Base-by-base conservation (phyloP, 805 yeast species). In the Wickerhamiella slavikovae region DNA sequence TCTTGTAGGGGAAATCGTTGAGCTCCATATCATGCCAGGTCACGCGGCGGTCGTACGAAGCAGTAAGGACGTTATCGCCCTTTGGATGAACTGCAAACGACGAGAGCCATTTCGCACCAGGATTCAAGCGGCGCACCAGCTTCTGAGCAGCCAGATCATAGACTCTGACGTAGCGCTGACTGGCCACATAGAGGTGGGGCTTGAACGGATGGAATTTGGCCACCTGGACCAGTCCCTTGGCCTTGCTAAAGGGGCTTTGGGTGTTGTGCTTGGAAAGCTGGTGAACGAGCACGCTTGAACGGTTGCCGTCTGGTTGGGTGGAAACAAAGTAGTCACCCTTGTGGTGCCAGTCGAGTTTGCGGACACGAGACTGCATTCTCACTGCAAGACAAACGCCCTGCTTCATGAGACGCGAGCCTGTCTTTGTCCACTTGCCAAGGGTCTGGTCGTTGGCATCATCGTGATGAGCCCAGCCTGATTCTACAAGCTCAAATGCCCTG, bases 1-100 rank as follows among this genome's bases (percentile, higher is more conserved):
- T 85, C 61, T 91, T 89, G 60, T 82, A 89, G 18, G 98, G 98
- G 28, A 92, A 79, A 33, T 66, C 60, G 26, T 77, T 62, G 37
- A 91, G 62, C 52, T 89, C 98, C 47, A 85, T 58, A 61, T 89
- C 98, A 47, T 85, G 96, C 98, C 98, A 89, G 40, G 83, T 64
- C 4, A 89, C 91, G 41, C 95, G 67, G 62, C 83, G 82, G 53
- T 89, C 98, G 51, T 68, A 89, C 2, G 95, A 80, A 5, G 85
- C 77, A 10, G 93, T 93, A 38, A 89, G 55, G 30, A 89, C 69
- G 46, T 89, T 83, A 51, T 89, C 96, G 33, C 98, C 98, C 39
- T 91, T 64, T 34, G 96, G 95, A 52, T 89, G 96, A 29, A 89
- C 74, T 49, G 83, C 96, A 47, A 89, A 71, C 41, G 72, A 64